Percentiles rank a stretch among this genome's conserved stretches.
These are phyloP conservation scores for Neonectria hederae DNA, from an alignment of 2,329 filamentous ascomycete species.

Conservation along the genomic window DNA sequence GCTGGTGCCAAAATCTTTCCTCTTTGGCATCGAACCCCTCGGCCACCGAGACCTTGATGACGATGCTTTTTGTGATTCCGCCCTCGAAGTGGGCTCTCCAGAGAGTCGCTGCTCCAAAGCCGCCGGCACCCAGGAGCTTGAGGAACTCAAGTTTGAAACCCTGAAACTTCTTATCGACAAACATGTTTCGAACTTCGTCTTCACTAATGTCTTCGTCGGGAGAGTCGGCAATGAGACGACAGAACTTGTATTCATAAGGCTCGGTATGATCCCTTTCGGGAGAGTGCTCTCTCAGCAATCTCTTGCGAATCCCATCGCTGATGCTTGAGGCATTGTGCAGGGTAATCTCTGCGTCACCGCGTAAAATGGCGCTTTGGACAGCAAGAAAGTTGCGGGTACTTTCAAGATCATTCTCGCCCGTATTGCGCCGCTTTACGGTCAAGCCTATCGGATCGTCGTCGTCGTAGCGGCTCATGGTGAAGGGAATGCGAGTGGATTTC, in stretches of 20 bases:
- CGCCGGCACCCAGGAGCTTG: conserved; percentile 42
- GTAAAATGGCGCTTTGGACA: conserved; percentile 32
- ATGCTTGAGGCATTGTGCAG: conserved; percentile 14
- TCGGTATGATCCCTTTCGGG: neutral
- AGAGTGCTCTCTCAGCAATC: neutral
- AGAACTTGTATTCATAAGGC: neutral
- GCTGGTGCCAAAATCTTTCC: conserved; percentile 39
- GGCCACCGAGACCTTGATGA: conserved; percentile 39
- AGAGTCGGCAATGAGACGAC: neutral
- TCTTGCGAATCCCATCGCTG: neutral
- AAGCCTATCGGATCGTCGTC: neutral
- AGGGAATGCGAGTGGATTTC: neutral
- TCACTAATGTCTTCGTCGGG: neutral
- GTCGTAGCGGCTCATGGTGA: conserved; percentile 18
- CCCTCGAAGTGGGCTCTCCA: conserved; percentile 39
- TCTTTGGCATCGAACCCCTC: conserved; percentile 9
- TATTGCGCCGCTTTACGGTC: neutral
- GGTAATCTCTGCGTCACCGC: conserved; percentile 29
- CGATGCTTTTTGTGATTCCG: conserved; percentile 30
- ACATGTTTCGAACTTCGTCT: neutral
- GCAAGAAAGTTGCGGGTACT: conserved; percentile 21
- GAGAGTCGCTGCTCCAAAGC: conserved; percentile 39
- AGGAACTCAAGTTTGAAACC: conserved; percentile 40
- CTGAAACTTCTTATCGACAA: conserved; percentile 15
- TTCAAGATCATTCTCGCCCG: neutral